These are phyloP conservation scores for Gigaspora rosea DNA, from an alignment of 192 early-diverging fungal genomes.

Conservation along the genomic window DNA sequence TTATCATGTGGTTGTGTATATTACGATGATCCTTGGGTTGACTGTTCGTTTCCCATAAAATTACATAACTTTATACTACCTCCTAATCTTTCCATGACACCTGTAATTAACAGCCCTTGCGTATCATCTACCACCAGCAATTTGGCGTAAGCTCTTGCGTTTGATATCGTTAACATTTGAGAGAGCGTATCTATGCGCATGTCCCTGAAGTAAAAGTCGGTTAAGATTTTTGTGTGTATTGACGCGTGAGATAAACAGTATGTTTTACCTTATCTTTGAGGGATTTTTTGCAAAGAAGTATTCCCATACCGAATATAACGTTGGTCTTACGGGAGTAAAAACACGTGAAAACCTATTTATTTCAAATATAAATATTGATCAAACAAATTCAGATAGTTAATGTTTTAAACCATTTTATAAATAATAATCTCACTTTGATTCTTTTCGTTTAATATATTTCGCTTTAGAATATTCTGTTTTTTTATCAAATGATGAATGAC, in stretches of 20 bases:
- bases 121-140: conserved; percentile 89
- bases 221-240: not conserved
- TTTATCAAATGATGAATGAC: conserved; percentile 81
- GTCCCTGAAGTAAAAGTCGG: conserved; percentile 46
- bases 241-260: not conserved
- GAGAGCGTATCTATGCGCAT: conserved; percentile 89
- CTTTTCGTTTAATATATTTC: conserved; percentile 90
- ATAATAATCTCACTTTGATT: conserved; percentile 62
- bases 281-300: conserved; percentile 81
- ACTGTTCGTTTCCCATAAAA: no score
- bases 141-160: conserved; percentile 72
- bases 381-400: no score
- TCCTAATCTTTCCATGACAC: conserved; percentile 65
- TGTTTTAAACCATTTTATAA: not conserved
- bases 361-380: not conserved
- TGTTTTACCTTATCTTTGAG: conserved; percentile 64
- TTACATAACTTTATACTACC: conserved; percentile 27
- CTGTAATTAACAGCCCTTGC: conserved; percentile 79
- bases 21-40: no score
- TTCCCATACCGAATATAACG: conserved; percentile 71
- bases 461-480: conserved; percentile 96
- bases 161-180: conserved; percentile 82
- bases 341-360: conserved; percentile 70
- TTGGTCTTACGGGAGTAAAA: conserved; percentile 79
- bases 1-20: no score